Evolutionary conservation across 2,329 filamentous ascomycete species (phyloP).

Genomic region (Hymenoscyphus infarciens): DNA sequence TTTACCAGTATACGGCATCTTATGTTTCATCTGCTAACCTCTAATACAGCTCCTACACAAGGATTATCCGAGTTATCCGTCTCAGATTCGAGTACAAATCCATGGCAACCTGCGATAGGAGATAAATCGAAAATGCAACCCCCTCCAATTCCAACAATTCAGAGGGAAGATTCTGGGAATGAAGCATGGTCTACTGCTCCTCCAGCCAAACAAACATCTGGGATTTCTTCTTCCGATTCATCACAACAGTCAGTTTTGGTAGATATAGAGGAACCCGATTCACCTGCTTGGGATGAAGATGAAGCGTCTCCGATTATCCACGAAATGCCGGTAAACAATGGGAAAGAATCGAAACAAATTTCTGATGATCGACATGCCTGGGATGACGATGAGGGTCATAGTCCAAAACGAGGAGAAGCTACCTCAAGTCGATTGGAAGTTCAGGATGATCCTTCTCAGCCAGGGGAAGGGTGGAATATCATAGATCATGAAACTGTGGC

Average conservation of each 20-base stretch:
- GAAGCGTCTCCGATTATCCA: constrained; percentile 21
- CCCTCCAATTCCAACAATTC: constrained; percentile 20
- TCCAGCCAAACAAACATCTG: constrained; percentile 17
- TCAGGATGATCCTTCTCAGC: constrained; percentile 19
- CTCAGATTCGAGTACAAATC: constrained; percentile 30
- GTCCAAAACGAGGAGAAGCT: not conserved
- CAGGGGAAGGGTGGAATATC: constrained; percentile 31
- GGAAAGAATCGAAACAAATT: constrained; percentile 23
- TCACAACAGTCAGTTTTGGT: constrained; percentile 26
- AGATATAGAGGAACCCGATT: constrained; percentile 32
- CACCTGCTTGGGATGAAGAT: constrained; percentile 35
- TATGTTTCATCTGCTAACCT: not conserved
- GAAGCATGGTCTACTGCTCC: constrained; percentile 28
- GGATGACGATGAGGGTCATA: constrained; percentile 27
- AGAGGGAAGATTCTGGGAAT: constrained; percentile 29
- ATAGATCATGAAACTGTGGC: constrained; percentile 26
- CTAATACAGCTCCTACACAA: constrained; percentile 18
- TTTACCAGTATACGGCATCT: not conserved
- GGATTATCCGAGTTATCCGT: constrained; percentile 30
- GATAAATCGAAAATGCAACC: constrained; percentile 19
- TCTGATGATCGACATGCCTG: constrained; percentile 31
- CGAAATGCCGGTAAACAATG: constrained; percentile 22
- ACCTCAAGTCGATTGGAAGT: constrained; percentile 6
- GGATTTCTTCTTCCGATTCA: constrained; percentile 16
- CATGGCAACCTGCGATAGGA: constrained; percentile 32